Evolutionary conservation across 2,329 filamentous ascomycete genomes (phyloP).

Genomic region (Proliferodiscus dingleyae): DNA sequence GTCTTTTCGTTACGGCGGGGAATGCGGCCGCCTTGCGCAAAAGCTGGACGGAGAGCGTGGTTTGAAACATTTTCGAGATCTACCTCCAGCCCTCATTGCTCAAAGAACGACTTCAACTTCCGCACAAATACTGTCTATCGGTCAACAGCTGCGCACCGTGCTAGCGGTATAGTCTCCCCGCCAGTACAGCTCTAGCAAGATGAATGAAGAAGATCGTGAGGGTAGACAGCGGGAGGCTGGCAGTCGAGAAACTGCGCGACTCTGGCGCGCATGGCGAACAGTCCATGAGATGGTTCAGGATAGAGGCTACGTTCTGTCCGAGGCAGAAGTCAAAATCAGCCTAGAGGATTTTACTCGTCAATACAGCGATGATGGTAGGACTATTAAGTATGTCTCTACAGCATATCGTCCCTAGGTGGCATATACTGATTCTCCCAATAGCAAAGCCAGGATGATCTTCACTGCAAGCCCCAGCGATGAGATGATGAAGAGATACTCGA

Average conservation of each 20-base stretch:
- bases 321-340: conserved; percentile 82
- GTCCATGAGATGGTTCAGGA: conserved; percentile 93
- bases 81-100: too few relatives aligned
- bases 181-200: conserved; percentile 15
- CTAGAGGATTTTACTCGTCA: conserved; percentile 74
- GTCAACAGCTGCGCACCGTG: too few relatives aligned
- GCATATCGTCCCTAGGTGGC: neutral
- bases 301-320: conserved; percentile 85
- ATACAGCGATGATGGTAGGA: conserved; percentile 69
- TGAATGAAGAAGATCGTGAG: conserved; percentile 27
- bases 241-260: conserved; percentile 49
- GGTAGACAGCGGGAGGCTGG: conserved; percentile 31
- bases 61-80: too few relatives aligned
- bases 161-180: too few relatives aligned
- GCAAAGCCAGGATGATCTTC: conserved; percentile 80
- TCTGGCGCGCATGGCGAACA: conserved; percentile 93
- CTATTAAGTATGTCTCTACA: conserved; percentile 59
- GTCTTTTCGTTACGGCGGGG: too few relatives aligned
- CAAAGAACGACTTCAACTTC: too few relatives aligned
- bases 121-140: too few relatives aligned
- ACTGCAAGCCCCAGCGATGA: conserved; percentile 76
- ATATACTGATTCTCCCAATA: conserved; percentile 36
- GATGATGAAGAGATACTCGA: conserved; percentile 82
- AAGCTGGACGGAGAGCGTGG: too few relatives aligned
- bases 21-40: too few relatives aligned